Percentiles rank a stretch among this genome's conserved stretches.
Evolutionary conservation across 2,329 filamentous ascomycete species (phyloP).

Genomic region (Aureobasidium uvarum): DNA sequence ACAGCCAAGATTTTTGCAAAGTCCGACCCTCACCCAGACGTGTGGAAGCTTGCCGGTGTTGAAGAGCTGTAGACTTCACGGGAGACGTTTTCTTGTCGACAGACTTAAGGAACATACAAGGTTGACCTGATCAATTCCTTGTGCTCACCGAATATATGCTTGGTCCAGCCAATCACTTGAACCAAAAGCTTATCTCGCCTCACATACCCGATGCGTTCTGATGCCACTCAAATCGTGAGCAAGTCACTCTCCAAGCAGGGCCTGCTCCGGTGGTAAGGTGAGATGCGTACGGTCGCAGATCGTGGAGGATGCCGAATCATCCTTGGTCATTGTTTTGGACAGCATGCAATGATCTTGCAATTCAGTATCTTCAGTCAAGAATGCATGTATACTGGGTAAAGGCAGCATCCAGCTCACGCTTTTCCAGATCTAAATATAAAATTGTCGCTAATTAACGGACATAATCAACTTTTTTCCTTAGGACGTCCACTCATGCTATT

Average conservation of each 20-base stretch:
- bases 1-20: slow-evolving; percentile 49
- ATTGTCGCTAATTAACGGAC: slow-evolving; percentile 18
- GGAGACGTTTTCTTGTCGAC: neutral
- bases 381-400: neutral
- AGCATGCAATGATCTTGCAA: neutral
- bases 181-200: neutral
- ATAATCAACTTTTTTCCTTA: slow-evolving; percentile 1
- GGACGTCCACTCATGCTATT: neutral
- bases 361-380: neutral
- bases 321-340: neutral
- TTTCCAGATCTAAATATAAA: slow-evolving; percentile 10
- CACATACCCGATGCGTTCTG: too few species aligned
- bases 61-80: neutral
- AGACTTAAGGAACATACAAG: neutral
- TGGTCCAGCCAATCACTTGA: neutral
- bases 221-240: too few species aligned
- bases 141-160: neutral
- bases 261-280: neutral
- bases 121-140: neutral
- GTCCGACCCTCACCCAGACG: slow-evolving; percentile 20
- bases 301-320: neutral
- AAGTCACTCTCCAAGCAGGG: neutral
- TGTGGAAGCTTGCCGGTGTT: slow-evolving; percentile 27
- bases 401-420: slow-evolving; percentile 1
- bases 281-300: neutral